Evolutionary conservation across 140 eudicot species (phyloP), one percentile per base, ranked within the genome.

Genomic region (Erigeron philadelphicus): DNA sequence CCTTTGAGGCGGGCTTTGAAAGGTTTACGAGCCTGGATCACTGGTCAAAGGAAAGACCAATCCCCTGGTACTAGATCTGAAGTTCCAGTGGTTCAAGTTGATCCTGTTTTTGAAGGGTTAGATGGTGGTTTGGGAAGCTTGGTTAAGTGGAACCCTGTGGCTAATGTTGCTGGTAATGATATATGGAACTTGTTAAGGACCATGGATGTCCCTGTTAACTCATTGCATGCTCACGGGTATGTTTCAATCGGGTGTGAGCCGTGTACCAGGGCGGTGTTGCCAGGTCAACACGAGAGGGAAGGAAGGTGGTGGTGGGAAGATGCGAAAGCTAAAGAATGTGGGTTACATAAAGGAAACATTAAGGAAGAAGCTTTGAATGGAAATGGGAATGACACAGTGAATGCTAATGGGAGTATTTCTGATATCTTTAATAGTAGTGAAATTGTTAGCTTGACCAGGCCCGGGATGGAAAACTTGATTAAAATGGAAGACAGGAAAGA

Each of bases 231-330:
- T 1, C 87, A 93, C 50, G 99, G 99, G 21, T 93, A 89, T 15
- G 55, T 93, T 12, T 93, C 99, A 7, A 89, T 93, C 0, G 99
- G 97, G 59, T 93, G 99, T 18, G 97, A 93, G 78, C 99, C 99
- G 18, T 93, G 99, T 84, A 93, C 99, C 9, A 80, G 99, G 83
- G 78, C 99, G 0, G 97, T 93, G 7, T 78, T 93, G 25, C 99
- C 99, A 0, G 96, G 96, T 43, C 99, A 93, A 43, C 99, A 93
- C 45, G 99, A 93, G 84, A 68, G 99, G 23, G 99, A 93, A 77
- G 99, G 99, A 65, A 81, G 99, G 71, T 93, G 99, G 99, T 93
- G 99, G 99, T 93, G 99, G 99, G 99, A 93, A 73, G 99, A 93
- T 81, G 94, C 99, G 11, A 93, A 84, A 75, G 97, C 97, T 55